Base-by-base conservation (phyloP, 176 grass and related monocot species). In the Zoysia pacifica region DNA sequence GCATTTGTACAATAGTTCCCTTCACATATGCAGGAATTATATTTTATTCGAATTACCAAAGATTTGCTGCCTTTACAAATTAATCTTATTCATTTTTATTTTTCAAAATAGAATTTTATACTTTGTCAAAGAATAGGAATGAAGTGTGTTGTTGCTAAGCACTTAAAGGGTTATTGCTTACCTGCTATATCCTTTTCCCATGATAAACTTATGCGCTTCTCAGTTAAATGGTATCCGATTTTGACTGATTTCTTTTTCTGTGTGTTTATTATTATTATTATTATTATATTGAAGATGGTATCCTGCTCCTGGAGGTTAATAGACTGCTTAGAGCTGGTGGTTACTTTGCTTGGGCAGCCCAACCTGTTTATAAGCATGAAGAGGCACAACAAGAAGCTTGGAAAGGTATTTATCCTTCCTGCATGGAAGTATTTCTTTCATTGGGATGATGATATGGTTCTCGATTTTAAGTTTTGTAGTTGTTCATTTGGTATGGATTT, bases 291-390 rank as follows among this genome's bases (percentile, higher is more conserved):
- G 11, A 77, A 97, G 95, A 97, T 66, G 95, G 95, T 67, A 97
- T 97, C 70, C 74, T 97, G 54, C 91, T 97, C 75, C 84, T 97
- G 80, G 95, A 97, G 85, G 92, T 89, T 79, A 94, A 97, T 91
- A 94, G 95, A 85, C 77, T 97, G 90, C 90, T 97, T 16, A 94
- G 91, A 89, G 95, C 87, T 48, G 95, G 95, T 11, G 95, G 95
- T 41, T 97, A 91, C 84, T 97, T 97, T 87, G 92, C 86, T 63
- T 94, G 95, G 95, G 95, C 91, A 62, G 91, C 95, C 35, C 95
- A 97, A 77, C 95, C 95, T 83, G 95, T 97, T 89, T 93, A 97
- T 90, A 97, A 94, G 78, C 95, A 97, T 87, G 95, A 97, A 90
- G 83, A 91, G 62, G 82, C 69, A 51, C 95, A 94, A 79, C 95